phyloP scores from a whole-genome alignment of 441 rosid species.

The Gossypium trilobum region DNA sequence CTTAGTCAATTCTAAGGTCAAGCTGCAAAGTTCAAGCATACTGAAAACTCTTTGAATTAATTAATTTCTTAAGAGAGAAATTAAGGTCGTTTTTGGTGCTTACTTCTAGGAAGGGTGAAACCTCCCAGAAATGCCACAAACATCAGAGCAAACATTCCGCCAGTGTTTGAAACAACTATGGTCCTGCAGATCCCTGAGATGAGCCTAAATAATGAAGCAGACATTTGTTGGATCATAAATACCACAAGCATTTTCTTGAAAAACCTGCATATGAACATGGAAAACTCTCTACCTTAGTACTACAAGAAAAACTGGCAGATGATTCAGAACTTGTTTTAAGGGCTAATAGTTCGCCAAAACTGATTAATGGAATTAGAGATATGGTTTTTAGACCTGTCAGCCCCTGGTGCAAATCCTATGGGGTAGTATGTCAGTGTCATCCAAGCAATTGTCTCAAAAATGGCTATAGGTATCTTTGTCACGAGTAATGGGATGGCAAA shows the following conservation, averaged over 20 bases:
- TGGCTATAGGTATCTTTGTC: constrained; percentile 49
- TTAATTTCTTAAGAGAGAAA: neutral
- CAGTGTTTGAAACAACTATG: constrained; percentile 62
- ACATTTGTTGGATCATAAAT: constrained; percentile 68
- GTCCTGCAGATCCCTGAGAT: constrained; percentile 67
- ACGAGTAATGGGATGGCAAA: constrained; percentile 59
- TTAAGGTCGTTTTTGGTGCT: neutral
- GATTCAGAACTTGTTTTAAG: neutral
- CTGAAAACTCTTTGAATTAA: neutral
- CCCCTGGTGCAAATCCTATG: constrained; percentile 69
- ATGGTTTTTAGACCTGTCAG: constrained; percentile 36
- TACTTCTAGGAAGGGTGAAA: constrained; percentile 59
- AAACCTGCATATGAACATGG: constrained; percentile 38
- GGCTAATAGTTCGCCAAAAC: neutral
- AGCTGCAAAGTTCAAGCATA: neutral
- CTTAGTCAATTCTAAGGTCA: neutral
- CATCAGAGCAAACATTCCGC: constrained; percentile 51
- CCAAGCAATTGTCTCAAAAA: constrained; percentile 59
- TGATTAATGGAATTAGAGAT: neutral
- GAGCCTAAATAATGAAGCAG: constrained; percentile 56
- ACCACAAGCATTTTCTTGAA: constrained; percentile 56
- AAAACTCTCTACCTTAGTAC: neutral
- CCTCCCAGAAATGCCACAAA: constrained; percentile 67
- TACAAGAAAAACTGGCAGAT: neutral
- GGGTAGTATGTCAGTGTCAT: constrained; percentile 50